Evolutionary conservation across 345 rosid genomes (phyloP).

Genomic region (Gossypium australe): DNA sequence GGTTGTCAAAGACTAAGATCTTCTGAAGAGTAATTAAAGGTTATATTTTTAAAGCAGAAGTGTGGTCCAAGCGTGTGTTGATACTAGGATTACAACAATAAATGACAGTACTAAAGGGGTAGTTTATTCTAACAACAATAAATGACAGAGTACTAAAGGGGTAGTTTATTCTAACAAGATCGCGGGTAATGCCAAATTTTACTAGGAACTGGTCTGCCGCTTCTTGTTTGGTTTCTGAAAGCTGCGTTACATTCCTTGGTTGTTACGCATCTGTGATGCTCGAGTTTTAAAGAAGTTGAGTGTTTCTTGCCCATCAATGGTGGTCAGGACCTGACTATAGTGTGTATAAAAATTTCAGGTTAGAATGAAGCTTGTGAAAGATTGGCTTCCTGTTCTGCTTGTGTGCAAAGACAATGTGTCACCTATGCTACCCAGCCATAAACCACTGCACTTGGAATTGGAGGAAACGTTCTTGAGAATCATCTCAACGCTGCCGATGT

Average conservation of each 20-base stretch:
- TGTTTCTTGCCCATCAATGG: not conserved
- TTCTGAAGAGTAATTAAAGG: not conserved
- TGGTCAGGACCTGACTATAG: not conserved
- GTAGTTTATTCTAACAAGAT: not conserved
- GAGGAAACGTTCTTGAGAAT: slow-evolving; percentile 62
- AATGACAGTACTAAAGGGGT: not conserved
- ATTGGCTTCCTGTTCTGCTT: slow-evolving; percentile 72
- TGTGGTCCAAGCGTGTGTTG: not conserved
- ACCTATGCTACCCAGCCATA: slow-evolving; percentile 41
- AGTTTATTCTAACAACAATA: too few species aligned
- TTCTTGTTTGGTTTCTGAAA: not conserved
- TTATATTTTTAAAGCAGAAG: not conserved
- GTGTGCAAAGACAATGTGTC: slow-evolving; percentile 47
- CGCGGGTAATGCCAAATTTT: not conserved
- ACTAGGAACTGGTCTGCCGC: not conserved
- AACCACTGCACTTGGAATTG: slow-evolving; percentile 44
- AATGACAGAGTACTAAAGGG: not conserved
- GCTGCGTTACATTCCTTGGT: not conserved
- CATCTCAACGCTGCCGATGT: slow-evolving; percentile 59
- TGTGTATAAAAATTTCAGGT: slow-evolving; percentile 32
- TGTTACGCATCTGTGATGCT: not conserved
- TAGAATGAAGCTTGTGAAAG: slow-evolving; percentile 56
- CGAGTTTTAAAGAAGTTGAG: not conserved
- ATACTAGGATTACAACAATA: not conserved
- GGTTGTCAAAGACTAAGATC: not conserved